Evolutionary conservation across 2,329 filamentous ascomycete genomes (phyloP).

Genomic region (Botrytis pseudocinerea): DNA sequence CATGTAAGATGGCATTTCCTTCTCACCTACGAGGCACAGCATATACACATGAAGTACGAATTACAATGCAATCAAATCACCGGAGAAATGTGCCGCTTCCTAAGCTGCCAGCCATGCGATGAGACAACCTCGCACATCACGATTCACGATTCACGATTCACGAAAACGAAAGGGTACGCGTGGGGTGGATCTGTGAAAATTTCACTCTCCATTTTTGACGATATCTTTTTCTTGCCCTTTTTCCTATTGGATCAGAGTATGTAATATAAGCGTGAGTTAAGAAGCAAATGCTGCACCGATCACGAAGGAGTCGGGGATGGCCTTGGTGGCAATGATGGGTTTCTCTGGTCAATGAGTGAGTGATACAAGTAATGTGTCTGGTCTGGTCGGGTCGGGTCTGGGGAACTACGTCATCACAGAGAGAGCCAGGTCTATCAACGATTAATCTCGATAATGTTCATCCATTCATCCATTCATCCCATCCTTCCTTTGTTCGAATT

Average conservation of each 20-base stretch:
- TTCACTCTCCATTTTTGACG: background rate
- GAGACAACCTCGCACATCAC: background rate
- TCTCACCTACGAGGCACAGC: too few relatives aligned
- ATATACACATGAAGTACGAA: background rate
- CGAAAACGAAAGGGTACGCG: background rate
- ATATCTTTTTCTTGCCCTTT: background rate
- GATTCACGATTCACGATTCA: background rate
- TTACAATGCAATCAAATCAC: background rate
- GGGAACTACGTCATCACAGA: slow-evolving; percentile 4
- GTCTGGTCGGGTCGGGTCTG: background rate
- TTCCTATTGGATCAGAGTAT: background rate
- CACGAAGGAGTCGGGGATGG: background rate
- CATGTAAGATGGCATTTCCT: background rate
- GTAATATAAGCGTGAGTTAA: background rate
- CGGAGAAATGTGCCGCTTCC: background rate
- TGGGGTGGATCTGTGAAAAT: background rate
- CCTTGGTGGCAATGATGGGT: background rate
- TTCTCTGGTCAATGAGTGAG: background rate
- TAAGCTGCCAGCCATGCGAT: too few relatives aligned
- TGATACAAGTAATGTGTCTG: background rate
- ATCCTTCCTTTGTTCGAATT: background rate
- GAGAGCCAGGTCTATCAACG: background rate
- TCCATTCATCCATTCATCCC: background rate
- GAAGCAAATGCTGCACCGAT: background rate
- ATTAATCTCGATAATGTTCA: background rate